Percentiles rank a stretch among this genome's conserved stretches.
Conservation (phyloP, 257 asterid genomes). For the Primulina eburnea region DNA sequence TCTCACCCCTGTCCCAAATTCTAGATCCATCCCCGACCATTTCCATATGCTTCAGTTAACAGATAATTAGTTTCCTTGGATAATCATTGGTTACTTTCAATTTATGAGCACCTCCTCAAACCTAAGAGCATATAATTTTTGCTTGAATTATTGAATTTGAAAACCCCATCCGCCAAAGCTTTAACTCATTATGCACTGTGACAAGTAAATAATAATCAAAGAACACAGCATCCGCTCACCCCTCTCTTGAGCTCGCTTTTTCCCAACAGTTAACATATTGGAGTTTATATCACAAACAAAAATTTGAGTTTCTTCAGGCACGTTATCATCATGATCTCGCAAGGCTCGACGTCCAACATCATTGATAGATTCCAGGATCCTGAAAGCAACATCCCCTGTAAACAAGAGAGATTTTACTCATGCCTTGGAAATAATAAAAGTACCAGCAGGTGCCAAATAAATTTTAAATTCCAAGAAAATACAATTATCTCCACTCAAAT, state of each 20-base stretch:
- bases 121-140: background rate
- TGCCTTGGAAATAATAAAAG: constrained; percentile 20
- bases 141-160: too few species aligned
- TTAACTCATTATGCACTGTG: background rate
- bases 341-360: constrained; percentile 52
- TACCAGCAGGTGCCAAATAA: constrained; percentile 2
- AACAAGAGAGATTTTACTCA: constrained; percentile 32
- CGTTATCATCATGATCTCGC: constrained; percentile 58
- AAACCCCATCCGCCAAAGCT: background rate
- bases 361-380: constrained; percentile 65
- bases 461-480: constrained; percentile 7
- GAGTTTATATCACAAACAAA: constrained; percentile 87
- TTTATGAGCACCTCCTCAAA: background rate
- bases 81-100: too few species aligned
- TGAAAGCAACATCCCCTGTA: constrained; percentile 96
- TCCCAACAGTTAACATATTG: constrained; percentile 80
- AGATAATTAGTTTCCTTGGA: background rate
- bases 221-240: constrained; percentile 36
- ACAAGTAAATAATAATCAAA: background rate
- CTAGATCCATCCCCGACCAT: background rate
- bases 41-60: background rate
- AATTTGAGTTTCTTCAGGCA: constrained; percentile 65
- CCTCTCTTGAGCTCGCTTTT: constrained; percentile 76
- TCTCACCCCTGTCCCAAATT: background rate
- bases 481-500: constrained; percentile 18